A percentile compares a stretch with the other conserved stretches of the same genome.
Conservation (phyloP, 2,329 filamentous ascomycete species). For the Colletotrichum navitas region DNA sequence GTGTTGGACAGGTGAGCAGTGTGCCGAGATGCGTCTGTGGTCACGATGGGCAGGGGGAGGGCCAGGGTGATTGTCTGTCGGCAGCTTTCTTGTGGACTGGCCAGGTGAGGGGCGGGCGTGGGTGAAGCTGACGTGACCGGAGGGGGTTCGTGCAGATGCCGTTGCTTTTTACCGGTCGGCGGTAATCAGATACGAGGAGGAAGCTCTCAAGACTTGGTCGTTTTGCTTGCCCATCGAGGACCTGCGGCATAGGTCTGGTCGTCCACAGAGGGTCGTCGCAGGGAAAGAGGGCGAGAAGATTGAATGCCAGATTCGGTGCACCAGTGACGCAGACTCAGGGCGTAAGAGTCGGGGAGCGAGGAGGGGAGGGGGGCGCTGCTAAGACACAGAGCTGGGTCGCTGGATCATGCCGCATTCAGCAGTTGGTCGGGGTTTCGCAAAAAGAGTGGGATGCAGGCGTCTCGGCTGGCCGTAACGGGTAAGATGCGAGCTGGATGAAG, state of each 20-base stretch:
- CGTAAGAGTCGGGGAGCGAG: constrained; percentile 27
- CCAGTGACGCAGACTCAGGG: neutral
- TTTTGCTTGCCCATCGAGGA: constrained; percentile 29
- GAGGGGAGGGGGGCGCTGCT: constrained; percentile 12
- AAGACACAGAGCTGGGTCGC: constrained; percentile 35
- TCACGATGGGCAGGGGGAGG: neutral
- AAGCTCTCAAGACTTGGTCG: constrained; percentile 17
- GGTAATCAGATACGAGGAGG: constrained; percentile 19
- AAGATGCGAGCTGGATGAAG: constrained; percentile 25
- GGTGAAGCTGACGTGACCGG: constrained; percentile 11
- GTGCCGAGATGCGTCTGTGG: constrained; percentile 6
- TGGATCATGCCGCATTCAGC: constrained; percentile 40
- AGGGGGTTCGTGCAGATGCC: constrained; percentile 19
- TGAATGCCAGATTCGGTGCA: constrained; percentile 8
- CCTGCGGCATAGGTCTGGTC: constrained; percentile 2
- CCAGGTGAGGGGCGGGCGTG: constrained; percentile 6
- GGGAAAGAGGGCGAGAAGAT: neutral
- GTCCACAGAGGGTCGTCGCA: constrained; percentile 3
- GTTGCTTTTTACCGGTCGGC: constrained; percentile 32
- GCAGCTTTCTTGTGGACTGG: constrained; percentile 19
- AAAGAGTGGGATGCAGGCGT: constrained; percentile 37
- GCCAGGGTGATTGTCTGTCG: constrained; percentile 7
- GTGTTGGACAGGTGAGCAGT: constrained; percentile 13
- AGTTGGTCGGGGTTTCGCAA: constrained; percentile 18
- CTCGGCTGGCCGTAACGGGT: constrained; percentile 37